A percentile compares a stretch with the other conserved stretches of the same genome.
phyloP scores from a whole-genome alignment of 2,329 filamentous ascomycete species.

The Xylaria sp. region DNA sequence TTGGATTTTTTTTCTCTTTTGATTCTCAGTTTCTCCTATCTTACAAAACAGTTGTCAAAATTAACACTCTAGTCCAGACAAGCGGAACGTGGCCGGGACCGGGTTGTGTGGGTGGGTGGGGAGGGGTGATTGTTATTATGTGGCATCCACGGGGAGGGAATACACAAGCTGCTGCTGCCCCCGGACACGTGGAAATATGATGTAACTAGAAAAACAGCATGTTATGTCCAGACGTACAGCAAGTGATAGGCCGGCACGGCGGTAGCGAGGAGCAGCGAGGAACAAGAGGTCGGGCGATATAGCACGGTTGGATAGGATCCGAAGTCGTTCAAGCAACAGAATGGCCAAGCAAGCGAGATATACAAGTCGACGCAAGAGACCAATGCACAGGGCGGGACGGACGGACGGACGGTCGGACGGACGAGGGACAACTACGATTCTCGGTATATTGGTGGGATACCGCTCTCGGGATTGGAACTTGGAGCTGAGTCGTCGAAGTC shows the following conservation, averaged over 20 bases:
- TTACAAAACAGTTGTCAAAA: slow-evolving; percentile 36
- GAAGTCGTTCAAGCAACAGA: slow-evolving; percentile 11
- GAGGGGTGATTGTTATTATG: not conserved
- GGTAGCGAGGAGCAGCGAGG: slow-evolving; percentile 3
- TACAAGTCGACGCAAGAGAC: slow-evolving; percentile 5
- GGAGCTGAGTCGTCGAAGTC: not conserved
- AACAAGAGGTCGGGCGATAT: slow-evolving; percentile 21
- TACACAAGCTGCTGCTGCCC: slow-evolving; percentile 30
- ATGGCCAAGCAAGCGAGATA: slow-evolving; percentile 1
- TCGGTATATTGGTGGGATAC: slow-evolving; percentile 11
- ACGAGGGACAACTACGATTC: not conserved
- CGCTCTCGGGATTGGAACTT: slow-evolving; percentile 10
- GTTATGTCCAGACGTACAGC: slow-evolving; percentile 38
- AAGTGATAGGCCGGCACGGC: slow-evolving; percentile 25
- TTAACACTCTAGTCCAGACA: slow-evolving; percentile 39
- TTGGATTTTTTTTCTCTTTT: too few relatives aligned
- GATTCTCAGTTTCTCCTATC: slow-evolving; percentile 34
- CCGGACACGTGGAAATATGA: slow-evolving; percentile 29
- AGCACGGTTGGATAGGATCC: not conserved
- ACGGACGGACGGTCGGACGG: not conserved
- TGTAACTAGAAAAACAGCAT: slow-evolving; percentile 22
- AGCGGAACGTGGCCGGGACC: slow-evolving; percentile 33
- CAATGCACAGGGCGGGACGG: not conserved
- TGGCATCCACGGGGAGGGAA: slow-evolving; percentile 26
- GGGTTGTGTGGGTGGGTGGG: slow-evolving; percentile 13